These are phyloP conservation scores for Podaxis carcinomalis DNA, from an alignment of 768 basidiomycete species.

Conservation along the genomic window DNA sequence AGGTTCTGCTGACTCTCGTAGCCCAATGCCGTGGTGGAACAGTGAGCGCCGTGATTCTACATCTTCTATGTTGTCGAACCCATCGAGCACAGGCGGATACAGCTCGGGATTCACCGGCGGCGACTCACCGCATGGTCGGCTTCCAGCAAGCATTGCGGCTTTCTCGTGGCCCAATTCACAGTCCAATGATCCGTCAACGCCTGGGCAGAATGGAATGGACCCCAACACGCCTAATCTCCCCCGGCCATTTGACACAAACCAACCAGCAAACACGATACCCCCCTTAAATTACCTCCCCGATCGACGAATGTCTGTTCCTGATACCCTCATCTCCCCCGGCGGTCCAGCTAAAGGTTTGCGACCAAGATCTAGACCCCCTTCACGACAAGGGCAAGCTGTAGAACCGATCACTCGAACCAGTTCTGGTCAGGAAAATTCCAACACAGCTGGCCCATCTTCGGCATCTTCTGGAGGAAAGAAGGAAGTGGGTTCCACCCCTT, in stretches of 20 bases:
- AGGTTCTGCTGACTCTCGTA: conserved; percentile 67
- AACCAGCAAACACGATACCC: conserved; percentile 49
- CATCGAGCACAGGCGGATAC: conserved; percentile 46
- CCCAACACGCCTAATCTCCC: conserved; percentile 27
- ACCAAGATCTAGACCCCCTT: conserved; percentile 68
- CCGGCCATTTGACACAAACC: conserved; percentile 47
- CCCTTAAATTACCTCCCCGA: conserved; percentile 57
- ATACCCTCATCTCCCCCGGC: conserved; percentile 40
- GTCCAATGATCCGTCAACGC: conserved; percentile 27
- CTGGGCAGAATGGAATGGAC: conserved; percentile 43
- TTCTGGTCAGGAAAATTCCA: conserved; percentile 41
- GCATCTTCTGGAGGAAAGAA: conserved; percentile 37
- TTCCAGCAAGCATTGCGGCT: conserved; percentile 57
- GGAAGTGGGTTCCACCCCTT: conserved; percentile 66
- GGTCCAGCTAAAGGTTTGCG: conserved; percentile 48
- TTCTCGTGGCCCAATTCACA: conserved; percentile 67
- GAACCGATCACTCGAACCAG: conserved; percentile 36
- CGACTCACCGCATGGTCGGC: conserved; percentile 55
- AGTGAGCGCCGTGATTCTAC: conserved; percentile 72
- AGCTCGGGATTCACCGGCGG: conserved; percentile 53
- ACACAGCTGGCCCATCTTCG: conserved; percentile 31
- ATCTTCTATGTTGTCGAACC: conserved; percentile 64
- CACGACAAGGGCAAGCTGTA: conserved; percentile 44
- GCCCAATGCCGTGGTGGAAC: conserved; percentile 43
- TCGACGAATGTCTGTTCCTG: conserved; percentile 76